Base-by-base conservation (phyloP, 805 yeast species). In the Candida ulmi region DNA sequence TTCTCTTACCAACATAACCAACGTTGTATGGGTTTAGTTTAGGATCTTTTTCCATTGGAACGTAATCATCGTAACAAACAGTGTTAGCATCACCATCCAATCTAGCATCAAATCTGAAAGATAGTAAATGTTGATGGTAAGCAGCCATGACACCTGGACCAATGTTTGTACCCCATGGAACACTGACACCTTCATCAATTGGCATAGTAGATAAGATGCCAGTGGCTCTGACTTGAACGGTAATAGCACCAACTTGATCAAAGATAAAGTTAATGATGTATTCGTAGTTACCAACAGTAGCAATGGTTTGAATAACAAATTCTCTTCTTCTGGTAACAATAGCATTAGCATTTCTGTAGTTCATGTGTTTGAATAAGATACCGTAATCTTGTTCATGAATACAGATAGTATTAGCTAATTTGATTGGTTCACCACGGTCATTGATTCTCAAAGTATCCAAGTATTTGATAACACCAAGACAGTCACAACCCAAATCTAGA, bases 191-290 rank as follows among this genome's bases (percentile, higher is more conserved):
- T 48, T 75, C 79, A 47, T 84, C 90, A 48, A 83, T 78, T 52
- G 88, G 88, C 83, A 80, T 83, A 43, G 95, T 84, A 27, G 91
- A 83, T 50, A 84, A 70, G 55, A 84, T 84, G 71, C 95, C 95
- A 42, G 95, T 84, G 45, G 93, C 93, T 66, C 91, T 74, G 43
- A 82, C 81, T 61, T 85, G 88, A 45, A 84, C 78, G 48, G 78
- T 79, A 52, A 84, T 79, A 39, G 81, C 79, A 54, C 90, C 95
- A 49, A 81, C 88, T 62, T 78, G 87, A 53, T 79, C 84, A 54
- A 84, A 78, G 57, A 82, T 74, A 57, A 79, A 66, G 64, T 83
- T 83, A 51, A 83, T 61, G 48, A 81, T 74, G 67, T 84, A 84
- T 66, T 84, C 93, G 66, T 84, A 84, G 69, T 84, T 84, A 43